Conservation (phyloP, 495 filamentous ascomycete species). For the Hypoxylon lienhwacheense region DNA sequence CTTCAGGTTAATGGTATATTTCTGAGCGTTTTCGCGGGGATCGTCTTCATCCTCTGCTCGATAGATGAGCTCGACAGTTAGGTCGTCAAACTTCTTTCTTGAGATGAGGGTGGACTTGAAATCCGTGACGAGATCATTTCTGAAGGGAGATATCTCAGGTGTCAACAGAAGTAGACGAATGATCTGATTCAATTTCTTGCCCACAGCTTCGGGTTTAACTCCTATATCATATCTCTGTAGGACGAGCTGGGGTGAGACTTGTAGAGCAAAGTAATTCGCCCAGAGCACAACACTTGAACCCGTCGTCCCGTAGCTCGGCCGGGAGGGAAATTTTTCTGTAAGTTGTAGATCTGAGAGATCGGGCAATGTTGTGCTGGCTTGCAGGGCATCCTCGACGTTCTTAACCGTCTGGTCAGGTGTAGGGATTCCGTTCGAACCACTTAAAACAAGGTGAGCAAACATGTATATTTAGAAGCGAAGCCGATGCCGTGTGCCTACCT, state of each 20-base stretch:
- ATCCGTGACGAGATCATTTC: slow-evolving; percentile 51
- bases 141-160: slow-evolving; percentile 1
- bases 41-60: slow-evolving; percentile 23
- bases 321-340: slow-evolving; percentile 33
- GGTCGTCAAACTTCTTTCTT: slow-evolving; percentile 43
- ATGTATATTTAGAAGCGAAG: not conserved
- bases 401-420: not conserved
- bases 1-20: slow-evolving; percentile 46
- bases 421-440: slow-evolving; percentile 1
- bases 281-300: slow-evolving; percentile 50
- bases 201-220: slow-evolving; percentile 38
- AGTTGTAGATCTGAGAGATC: slow-evolving; percentile 5
- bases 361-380: not conserved
- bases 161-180: slow-evolving; percentile 53
- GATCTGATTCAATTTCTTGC: slow-evolving; percentile 53
- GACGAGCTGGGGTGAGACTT: slow-evolving; percentile 36
- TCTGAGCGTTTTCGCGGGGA: slow-evolving; percentile 40
- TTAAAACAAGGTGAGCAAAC: not conserved
- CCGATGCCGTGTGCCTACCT: not conserved
- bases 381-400: slow-evolving; percentile 1
- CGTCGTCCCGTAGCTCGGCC: slow-evolving; percentile 55
- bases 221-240: slow-evolving; percentile 51
- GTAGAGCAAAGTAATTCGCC: slow-evolving; percentile 57
- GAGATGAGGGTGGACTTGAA: slow-evolving; percentile 53
- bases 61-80: slow-evolving; percentile 37